Evolutionary conservation across 1,284 basidiomycete genomes (phyloP).

Genomic region (Sphaerobolus stellatus): DNA sequence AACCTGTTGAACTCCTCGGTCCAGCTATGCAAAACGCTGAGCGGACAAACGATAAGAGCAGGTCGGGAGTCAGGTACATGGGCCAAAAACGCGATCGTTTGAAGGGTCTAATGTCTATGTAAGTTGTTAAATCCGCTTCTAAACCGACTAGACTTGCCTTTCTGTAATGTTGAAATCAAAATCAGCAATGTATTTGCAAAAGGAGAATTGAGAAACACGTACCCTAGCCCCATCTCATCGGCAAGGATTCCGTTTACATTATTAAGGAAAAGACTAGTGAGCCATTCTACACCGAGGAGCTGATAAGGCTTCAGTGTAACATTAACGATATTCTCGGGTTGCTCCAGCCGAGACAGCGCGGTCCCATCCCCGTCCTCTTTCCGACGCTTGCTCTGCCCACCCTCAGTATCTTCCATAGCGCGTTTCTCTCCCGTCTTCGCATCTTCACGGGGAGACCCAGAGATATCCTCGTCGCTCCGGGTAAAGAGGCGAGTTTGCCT

Average conservation of each 20-base stretch:
- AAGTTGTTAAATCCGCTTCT: not conserved
- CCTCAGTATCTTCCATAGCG: slow-evolving; percentile 27
- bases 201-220: slow-evolving; percentile 41
- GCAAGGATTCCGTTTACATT: slow-evolving; percentile 93
- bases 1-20: slow-evolving; percentile 84
- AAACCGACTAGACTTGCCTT: slow-evolving; percentile 1
- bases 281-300: slow-evolving; percentile 94
- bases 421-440: slow-evolving; percentile 28
- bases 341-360: slow-evolving; percentile 43
- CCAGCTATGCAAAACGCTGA: slow-evolving; percentile 95
- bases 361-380: not conserved
- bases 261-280: slow-evolving; percentile 90
- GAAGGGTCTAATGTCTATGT: slow-evolving; percentile 65
- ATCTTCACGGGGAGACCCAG: slow-evolving; percentile 19
- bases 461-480: slow-evolving; percentile 20
- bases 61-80: slow-evolving; percentile 82
- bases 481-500: slow-evolving; percentile 38
- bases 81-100: slow-evolving; percentile 91
- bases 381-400: slow-evolving; percentile 13
- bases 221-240: slow-evolving; percentile 94
- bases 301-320: slow-evolving; percentile 88
- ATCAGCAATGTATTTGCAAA: slow-evolving; percentile 1
- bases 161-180: not conserved
- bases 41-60: slow-evolving; percentile 88
- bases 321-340: slow-evolving; percentile 82